phyloP scores from a whole-genome alignment of 176 grass and related monocot genomes.

The Pontederia crassipes region DNA sequence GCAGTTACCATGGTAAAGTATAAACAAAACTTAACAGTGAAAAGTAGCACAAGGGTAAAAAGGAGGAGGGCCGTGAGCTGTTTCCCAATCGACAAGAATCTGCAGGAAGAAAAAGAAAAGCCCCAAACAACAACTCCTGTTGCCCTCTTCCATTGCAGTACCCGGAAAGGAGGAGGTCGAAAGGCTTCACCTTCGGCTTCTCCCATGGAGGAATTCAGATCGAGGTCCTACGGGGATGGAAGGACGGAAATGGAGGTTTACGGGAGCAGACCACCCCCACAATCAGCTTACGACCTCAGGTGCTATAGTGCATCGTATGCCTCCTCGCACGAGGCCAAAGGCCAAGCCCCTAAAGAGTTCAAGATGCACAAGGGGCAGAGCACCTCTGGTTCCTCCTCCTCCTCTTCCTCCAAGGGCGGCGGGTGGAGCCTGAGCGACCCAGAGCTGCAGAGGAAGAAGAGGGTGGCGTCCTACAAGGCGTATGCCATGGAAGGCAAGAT shows the following conservation, averaged over 20 bases:
- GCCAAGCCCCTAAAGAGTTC: not conserved
- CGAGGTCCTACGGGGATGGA: constrained; percentile 13
- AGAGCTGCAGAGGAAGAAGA: constrained; percentile 78
- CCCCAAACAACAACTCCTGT: too few species aligned
- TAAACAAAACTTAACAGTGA: too few species aligned
- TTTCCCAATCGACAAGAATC: too few species aligned
- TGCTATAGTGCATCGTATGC: constrained; percentile 55
- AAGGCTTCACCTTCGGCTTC: not conserved
- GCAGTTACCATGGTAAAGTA: too few species aligned
- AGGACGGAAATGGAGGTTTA: constrained; percentile 20
- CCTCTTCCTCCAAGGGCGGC: constrained; percentile 26
- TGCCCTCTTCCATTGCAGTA: too few species aligned
- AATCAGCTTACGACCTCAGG: constrained; percentile 22
- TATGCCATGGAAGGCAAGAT: constrained; percentile 72
- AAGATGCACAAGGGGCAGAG: constrained; percentile 22
- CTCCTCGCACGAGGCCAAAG: constrained; percentile 20
- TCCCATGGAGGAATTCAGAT: constrained; percentile 20
- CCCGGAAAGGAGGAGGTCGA: not conserved
- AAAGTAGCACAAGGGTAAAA: too few species aligned
- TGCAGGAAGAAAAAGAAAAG: too few species aligned
- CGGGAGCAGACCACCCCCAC: constrained; percentile 5
- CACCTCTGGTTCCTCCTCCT: constrained; percentile 31
- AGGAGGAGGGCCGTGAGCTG: too few species aligned
- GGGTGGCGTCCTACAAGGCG: constrained; percentile 66
- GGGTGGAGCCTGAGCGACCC: constrained; percentile 39